Base-by-base conservation (phyloP, 495 filamentous ascomycete genomes). In the Jackrogersella multiformis region DNA sequence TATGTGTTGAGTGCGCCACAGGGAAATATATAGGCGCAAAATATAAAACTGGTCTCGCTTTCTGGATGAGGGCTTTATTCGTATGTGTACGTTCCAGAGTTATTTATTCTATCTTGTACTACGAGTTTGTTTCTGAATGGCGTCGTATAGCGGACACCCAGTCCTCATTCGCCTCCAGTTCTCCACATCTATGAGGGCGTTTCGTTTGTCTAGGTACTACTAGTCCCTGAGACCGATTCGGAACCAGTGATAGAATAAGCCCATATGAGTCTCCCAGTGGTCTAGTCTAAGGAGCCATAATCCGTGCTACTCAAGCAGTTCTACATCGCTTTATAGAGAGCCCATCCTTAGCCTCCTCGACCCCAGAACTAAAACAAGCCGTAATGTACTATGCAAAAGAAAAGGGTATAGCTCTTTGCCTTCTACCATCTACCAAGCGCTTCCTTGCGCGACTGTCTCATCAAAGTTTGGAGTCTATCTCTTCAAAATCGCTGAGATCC, bases 401-500 rank as follows among this genome's bases (percentile, higher is more conserved):
- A 57, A 49, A 16, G 66, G 60, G 56, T 69, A 69, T 69, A 65
- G 36, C 38, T 65, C 49, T 46, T 59, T 52, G 57, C 57, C 42
- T 61, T 58, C 61, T 61, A 65, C 32, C 23, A 13, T 57, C 67
- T 65, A 59, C 41, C 35, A 53, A 46, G 56, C 30, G 39, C 53
- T 66, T 46, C 59, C 51, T 36, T 32, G 4, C 10, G 34, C 28
- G 34, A 30, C 7, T 24, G 20, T 28, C 57, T 69, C 76, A 92
- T 69, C 76, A 92, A 46, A 95, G 85, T 79, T 95, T 95, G 10
- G 90, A 77, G 52, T 89, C 90, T 65, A 88, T 78, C 61, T 97
- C 93, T 76, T 94, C 91, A 72, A 90, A 97, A 59, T 92, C 91
- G 64, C 80, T 90, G 48, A 97, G 79, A 71, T 92, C 87, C 55